Conservation (phyloP, 2,329 filamentous ascomycete genomes). For the Pseudogymnoascus sp. region DNA sequence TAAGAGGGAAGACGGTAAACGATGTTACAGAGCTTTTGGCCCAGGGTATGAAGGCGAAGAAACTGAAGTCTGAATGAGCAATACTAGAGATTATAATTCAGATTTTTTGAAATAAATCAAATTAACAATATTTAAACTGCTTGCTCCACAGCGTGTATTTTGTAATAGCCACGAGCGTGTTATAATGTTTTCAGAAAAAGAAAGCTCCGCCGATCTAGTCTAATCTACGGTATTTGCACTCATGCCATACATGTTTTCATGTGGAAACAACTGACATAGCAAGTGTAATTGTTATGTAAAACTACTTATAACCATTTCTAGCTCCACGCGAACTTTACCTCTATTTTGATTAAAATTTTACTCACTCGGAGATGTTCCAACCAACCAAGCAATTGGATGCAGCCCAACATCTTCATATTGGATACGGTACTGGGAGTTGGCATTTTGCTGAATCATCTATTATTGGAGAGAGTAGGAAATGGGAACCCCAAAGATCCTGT, state of each 20-base stretch:
- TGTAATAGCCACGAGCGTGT: background rate
- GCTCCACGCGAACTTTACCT: background rate
- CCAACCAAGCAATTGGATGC: background rate
- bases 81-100: background rate
- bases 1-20: slow-evolving; percentile 46
- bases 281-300: background rate
- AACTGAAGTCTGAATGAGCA: slow-evolving; percentile 25
- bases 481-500: background rate
- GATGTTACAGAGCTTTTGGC: slow-evolving; percentile 44
- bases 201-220: background rate
- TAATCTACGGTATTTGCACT: background rate
- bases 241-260: background rate
- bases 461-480: background rate
- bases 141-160: background rate
- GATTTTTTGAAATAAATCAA: background rate
- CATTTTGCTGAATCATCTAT: background rate
- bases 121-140: background rate
- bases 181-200: background rate
- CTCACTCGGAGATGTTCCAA: background rate
- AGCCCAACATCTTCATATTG: background rate
- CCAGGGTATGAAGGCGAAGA: slow-evolving; percentile 41
- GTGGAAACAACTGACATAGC: background rate
- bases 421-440: background rate
- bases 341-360: background rate
- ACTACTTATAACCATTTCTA: background rate